Conservation (phyloP, 495 filamentous ascomycete species). For the Aspergillus panamensis region DNA sequence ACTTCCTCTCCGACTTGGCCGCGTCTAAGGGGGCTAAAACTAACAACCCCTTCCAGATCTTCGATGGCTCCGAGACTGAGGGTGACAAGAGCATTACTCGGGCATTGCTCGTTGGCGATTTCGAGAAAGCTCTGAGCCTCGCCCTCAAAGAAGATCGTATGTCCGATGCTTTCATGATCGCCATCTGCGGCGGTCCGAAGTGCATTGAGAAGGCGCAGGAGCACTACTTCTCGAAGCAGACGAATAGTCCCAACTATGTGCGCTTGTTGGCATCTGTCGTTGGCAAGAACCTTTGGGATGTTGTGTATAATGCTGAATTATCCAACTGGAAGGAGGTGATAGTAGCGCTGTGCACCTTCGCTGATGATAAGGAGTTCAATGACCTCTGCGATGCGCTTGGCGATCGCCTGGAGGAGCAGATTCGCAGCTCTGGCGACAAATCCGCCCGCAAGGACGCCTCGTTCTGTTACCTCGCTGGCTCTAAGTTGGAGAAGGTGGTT, state of each 20-base stretch:
- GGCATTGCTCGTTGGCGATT: conserved; percentile 82
- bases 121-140: conserved; percentile 84
- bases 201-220: conserved; percentile 92
- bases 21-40: conserved; percentile 76
- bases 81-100: conserved; percentile 85
- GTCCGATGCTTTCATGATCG: conserved; percentile 97
- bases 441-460: conserved; percentile 78
- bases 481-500: conserved; percentile 95
- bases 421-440: conserved; percentile 43
- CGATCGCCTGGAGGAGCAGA: conserved; percentile 78
- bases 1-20: conserved; percentile 73
- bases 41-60: conserved; percentile 84
- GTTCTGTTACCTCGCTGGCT: conserved; percentile 93
- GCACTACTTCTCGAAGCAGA: conserved; percentile 81
- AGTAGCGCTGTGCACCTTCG: conserved; percentile 92
- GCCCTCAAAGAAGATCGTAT: conserved; percentile 84
- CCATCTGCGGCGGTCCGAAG: conserved; percentile 91
- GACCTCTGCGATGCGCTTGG: conserved; percentile 96
- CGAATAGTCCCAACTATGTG: conserved; percentile 83
- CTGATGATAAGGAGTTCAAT: conserved; percentile 82
- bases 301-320: conserved; percentile 92
- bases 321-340: conserved; percentile 95
- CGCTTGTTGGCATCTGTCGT: conserved; percentile 87
- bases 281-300: conserved; percentile 96
- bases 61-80: conserved; percentile 71